Conservation (phyloP, 2,329 filamentous ascomycete species). For the Orbilia brochopaga region DNA sequence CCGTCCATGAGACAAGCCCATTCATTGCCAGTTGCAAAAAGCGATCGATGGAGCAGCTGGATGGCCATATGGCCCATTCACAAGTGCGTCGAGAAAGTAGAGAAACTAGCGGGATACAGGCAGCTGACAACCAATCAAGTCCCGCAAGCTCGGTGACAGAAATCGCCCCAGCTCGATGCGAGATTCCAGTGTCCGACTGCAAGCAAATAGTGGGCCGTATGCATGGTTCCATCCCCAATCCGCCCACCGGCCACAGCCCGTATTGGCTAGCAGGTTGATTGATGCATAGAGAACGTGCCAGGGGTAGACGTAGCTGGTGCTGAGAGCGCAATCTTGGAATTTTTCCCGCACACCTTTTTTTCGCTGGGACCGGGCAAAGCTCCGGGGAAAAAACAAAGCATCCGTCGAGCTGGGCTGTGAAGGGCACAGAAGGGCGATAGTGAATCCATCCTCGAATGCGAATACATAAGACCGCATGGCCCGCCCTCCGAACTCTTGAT, state of each 20-base stretch:
- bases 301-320: slow-evolving; percentile 22
- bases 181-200: slow-evolving; percentile 9
- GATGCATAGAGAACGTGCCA: slow-evolving; percentile 3
- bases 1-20: not conserved
- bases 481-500: slow-evolving; percentile 13
- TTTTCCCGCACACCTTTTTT: slow-evolving; percentile 28
- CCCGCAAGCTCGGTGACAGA: slow-evolving; percentile 25
- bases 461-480: slow-evolving; percentile 39
- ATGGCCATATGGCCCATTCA: slow-evolving; percentile 1
- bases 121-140: slow-evolving; percentile 42
- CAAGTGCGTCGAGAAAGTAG: slow-evolving; percentile 36
- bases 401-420: slow-evolving; percentile 2
- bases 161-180: slow-evolving; percentile 12
- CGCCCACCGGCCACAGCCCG: not conserved
- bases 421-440: not conserved
- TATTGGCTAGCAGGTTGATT: slow-evolving; percentile 17
- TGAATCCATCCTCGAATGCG: slow-evolving; percentile 20
- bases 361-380: not conserved
- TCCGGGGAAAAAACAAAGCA: slow-evolving; percentile 30
- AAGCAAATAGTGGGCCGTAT: slow-evolving; percentile 41
- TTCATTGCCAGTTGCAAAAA: not conserved
- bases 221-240: slow-evolving; percentile 26
- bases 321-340: slow-evolving; percentile 45
- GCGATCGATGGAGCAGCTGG: not conserved
- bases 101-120: slow-evolving; percentile 21